These are phyloP conservation scores for Cladosporium sphaerospermum DNA, from an alignment of 2,329 filamentous ascomycete species.

Conservation along the genomic window DNA sequence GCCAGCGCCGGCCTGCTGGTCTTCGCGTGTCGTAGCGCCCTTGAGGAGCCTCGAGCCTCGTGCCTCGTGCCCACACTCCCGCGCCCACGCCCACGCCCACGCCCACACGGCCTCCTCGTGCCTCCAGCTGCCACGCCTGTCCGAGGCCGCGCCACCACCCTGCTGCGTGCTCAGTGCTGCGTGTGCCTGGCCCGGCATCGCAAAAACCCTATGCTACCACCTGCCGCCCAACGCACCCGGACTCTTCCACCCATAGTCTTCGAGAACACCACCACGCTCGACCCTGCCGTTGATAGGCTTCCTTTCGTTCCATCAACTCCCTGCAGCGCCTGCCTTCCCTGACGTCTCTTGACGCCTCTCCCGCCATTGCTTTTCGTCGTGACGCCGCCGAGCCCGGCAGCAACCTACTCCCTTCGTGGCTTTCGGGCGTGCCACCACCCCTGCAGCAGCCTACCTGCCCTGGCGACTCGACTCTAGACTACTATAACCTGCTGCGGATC, in stretches of 20 bases:
- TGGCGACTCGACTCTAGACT: not conserved
- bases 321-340: not conserved
- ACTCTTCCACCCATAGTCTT: too few relatives aligned
- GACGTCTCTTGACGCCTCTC: not conserved
- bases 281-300: not conserved
- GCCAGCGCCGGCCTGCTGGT: conserved; percentile 1
- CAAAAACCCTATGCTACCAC: too few relatives aligned
- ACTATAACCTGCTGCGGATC: conserved; percentile 9
- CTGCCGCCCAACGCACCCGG: too few relatives aligned
- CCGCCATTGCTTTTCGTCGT: not conserved
- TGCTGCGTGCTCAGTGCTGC: too few relatives aligned
- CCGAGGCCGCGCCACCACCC: conserved; percentile 6
- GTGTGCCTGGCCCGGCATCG: too few relatives aligned
- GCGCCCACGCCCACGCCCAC: too few relatives aligned
- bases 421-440: conserved; percentile 6
- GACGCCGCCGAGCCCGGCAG: not conserved
- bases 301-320: too few relatives aligned
- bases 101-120: not conserved
- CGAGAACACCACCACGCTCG: not conserved
- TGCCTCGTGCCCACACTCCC: too few relatives aligned
- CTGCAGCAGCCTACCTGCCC: conserved; percentile 2
- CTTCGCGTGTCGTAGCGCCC: conserved; percentile 7
- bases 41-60: too few relatives aligned
- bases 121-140: conserved; percentile 2
- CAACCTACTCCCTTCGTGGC: not conserved